Conservation (phyloP, 2,329 filamentous ascomycete species). For the Xylaria sp. region DNA sequence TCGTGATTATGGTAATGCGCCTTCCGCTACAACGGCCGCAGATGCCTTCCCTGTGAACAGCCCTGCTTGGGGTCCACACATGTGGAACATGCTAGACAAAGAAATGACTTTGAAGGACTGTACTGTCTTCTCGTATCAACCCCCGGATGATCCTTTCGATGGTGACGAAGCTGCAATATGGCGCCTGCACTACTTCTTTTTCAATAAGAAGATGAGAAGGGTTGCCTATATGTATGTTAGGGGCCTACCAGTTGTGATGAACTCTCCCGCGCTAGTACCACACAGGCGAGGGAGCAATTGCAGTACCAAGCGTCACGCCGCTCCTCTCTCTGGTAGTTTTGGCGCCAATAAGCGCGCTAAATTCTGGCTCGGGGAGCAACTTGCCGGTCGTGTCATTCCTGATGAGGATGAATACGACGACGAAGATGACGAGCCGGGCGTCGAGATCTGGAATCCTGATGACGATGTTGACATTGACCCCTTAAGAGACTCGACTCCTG, state of each 20-base stretch:
- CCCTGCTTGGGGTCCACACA: constrained; percentile 82
- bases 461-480: constrained; percentile 63
- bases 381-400: constrained; percentile 54
- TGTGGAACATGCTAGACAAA: constrained; percentile 92
- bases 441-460: constrained; percentile 59
- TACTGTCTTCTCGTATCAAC: constrained; percentile 86
- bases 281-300: constrained; percentile 40
- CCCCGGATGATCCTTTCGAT: constrained; percentile 87
- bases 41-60: constrained; percentile 53
- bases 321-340: constrained; percentile 36
- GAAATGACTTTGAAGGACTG: constrained; percentile 93
- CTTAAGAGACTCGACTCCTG: constrained; percentile 57
- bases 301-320: constrained; percentile 40
- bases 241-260: constrained; percentile 75
- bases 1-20: constrained; percentile 44
- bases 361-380: constrained; percentile 83
- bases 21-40: constrained; percentile 44
- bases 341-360: constrained; percentile 80
- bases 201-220: constrained; percentile 89
- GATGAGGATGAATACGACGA: constrained; percentile 55
- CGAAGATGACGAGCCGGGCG: constrained; percentile 47
- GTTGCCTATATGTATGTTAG: constrained; percentile 94
- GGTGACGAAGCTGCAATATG: constrained; percentile 93
- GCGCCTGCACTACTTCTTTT: constrained; percentile 97
- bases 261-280: constrained; percentile 42